phyloP scores from a whole-genome alignment of 2,329 filamentous ascomycete species.

The Phoma sp. region DNA sequence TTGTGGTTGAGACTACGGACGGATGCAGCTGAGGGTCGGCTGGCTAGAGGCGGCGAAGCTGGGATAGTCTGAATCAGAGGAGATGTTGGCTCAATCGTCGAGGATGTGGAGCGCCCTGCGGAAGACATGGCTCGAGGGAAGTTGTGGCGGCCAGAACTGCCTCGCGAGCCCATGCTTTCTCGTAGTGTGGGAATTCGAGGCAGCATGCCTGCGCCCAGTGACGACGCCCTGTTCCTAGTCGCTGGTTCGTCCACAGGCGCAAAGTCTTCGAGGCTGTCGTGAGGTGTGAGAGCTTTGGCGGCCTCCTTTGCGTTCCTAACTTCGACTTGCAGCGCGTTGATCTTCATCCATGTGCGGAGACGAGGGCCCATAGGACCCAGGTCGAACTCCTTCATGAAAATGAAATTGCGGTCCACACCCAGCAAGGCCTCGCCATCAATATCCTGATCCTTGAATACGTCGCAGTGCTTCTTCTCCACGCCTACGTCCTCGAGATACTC shows the following conservation, averaged over 20 bases:
- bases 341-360: conserved; percentile 95
- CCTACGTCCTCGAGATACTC: conserved; percentile 86
- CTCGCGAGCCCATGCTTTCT: conserved; percentile 39
- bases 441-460: conserved; percentile 94
- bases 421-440: conserved; percentile 92
- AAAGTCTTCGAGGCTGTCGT: conserved; percentile 36
- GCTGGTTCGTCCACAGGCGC: conserved; percentile 45
- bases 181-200: conserved; percentile 47
- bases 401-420: conserved; percentile 91
- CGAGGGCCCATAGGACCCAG: conserved; percentile 87
- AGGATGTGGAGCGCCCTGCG: conserved; percentile 36
- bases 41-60: conserved; percentile 49
- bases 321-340: conserved; percentile 89
- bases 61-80: conserved; percentile 54
- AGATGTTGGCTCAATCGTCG: conserved; percentile 47
- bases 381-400: conserved; percentile 95
- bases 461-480: conserved; percentile 87
- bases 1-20: conserved; percentile 83
- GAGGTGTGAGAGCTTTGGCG: conserved; percentile 43
- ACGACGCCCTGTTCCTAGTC: conserved; percentile 55
- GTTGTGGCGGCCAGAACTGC: conserved; percentile 32
- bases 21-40: conserved; percentile 77
- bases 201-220: conserved; percentile 46
- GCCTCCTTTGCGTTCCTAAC: conserved; percentile 64
- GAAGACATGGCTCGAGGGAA: conserved; percentile 42